Evolutionary conservation across 805 yeast genomes (phyloP).

Genomic region (Saccharomyces mikatae): DNA sequence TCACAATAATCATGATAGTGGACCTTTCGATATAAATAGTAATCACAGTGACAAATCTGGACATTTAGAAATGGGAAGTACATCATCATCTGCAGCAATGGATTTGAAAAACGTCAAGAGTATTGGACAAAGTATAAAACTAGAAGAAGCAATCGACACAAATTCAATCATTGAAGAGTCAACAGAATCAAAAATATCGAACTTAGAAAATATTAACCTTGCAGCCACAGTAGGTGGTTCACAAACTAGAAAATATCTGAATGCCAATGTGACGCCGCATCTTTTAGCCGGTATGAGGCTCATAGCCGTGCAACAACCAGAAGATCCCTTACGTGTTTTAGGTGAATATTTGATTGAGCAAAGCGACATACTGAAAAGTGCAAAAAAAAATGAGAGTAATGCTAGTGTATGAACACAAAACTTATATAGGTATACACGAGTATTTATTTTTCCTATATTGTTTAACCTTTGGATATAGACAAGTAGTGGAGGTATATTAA

Average conservation of each 20-base stretch:
- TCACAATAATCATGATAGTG: neutral
- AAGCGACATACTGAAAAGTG: conserved; percentile 17
- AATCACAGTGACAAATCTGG: neutral
- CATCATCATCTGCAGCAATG: neutral
- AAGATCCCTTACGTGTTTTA: conserved; percentile 43
- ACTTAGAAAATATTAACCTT: conserved; percentile 12
- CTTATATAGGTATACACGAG: conserved; percentile 1
- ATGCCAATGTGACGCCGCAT: conserved; percentile 53
- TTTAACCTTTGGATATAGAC: neutral
- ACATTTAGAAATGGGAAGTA: neutral
- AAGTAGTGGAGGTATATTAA: neutral
- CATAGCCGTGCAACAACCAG: conserved; percentile 45
- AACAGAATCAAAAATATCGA: neutral
- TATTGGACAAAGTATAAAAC: neutral
- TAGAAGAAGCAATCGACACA: neutral
- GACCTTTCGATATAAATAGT: neutral
- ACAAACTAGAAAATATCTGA: conserved; percentile 59
- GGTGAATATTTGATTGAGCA: conserved; percentile 46
- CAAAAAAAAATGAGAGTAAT: neutral
- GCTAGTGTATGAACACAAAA: neutral
- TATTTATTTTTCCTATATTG: neutral
- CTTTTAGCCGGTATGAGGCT: conserved; percentile 55
- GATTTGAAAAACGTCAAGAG: neutral
- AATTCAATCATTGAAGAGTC: neutral
- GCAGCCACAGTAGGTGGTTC: conserved; percentile 63